phyloP scores from a whole-genome alignment of 441 rosid genomes.

The Corymbia citriodora region DNA sequence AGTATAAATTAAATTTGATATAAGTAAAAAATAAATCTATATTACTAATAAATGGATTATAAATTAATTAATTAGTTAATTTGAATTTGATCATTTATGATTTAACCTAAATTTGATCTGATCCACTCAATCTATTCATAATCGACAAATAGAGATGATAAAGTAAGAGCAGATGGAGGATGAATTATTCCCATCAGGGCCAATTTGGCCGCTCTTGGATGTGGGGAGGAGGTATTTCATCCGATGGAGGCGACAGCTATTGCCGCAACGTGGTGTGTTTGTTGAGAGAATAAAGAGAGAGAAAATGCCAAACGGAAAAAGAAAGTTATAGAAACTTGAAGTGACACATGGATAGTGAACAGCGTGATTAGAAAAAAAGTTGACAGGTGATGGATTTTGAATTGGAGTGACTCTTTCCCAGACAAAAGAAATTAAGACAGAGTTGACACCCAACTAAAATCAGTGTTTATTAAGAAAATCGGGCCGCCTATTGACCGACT shows the following conservation, averaged over 20 bases:
- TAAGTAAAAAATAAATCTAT: too few species aligned
- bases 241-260: constrained; percentile 11
- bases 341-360: background rate
- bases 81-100: too few species aligned
- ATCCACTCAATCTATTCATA: too few species aligned
- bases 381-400: background rate
- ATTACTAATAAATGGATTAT: too few species aligned
- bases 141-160: background rate
- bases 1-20: too few species aligned
- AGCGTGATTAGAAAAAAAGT: fast-evolving
- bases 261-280: background rate
- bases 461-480: background rate
- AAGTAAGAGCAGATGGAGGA: background rate
- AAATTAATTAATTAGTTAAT: too few species aligned
- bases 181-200: constrained; percentile 1
- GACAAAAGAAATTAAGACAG: background rate
- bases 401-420: background rate
- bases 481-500: background rate
- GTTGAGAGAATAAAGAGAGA: background rate
- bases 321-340: background rate
- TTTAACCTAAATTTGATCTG: too few species aligned
- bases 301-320: background rate
- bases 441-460: fast-evolving
- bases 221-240: constrained; percentile 10
- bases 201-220: constrained; percentile 4